Evolutionary conservation across 2,329 filamentous ascomycete species (phyloP).

Genomic region (Botrytis tulipae): DNA sequence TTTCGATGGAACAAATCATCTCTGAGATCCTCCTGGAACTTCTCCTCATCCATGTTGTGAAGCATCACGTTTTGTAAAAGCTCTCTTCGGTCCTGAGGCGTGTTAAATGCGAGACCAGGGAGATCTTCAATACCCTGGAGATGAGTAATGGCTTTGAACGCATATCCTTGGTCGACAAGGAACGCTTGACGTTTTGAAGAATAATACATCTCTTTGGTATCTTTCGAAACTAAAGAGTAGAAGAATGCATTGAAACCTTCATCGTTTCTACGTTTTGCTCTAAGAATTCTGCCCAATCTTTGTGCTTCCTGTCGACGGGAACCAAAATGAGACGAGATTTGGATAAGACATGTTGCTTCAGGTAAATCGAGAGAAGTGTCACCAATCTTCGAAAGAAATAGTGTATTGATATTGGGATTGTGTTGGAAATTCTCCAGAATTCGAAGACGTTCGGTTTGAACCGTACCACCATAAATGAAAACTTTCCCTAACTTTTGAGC

Average conservation of each 20-base stretch:
- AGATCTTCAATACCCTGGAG: slow-evolving; percentile 87
- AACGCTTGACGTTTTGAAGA: slow-evolving; percentile 96
- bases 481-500: slow-evolving; percentile 81
- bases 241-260: slow-evolving; percentile 99
- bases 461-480: slow-evolving; percentile 86
- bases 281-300: slow-evolving; percentile 84
- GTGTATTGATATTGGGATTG: slow-evolving; percentile 83
- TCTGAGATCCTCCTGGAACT: slow-evolving; percentile 26
- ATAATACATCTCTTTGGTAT: slow-evolving; percentile 97
- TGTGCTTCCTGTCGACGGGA: slow-evolving; percentile 96
- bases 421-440: slow-evolving; percentile 95
- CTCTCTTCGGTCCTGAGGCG: slow-evolving; percentile 76
- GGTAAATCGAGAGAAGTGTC: slow-evolving; percentile 97
- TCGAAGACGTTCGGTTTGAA: slow-evolving; percentile 76
- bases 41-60: slow-evolving; percentile 61
- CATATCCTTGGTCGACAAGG: slow-evolving; percentile 95
- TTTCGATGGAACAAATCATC: slow-evolving; percentile 63
- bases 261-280: slow-evolving; percentile 93
- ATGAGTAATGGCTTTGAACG: slow-evolving; percentile 98
- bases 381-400: slow-evolving; percentile 96
- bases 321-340: slow-evolving; percentile 96
- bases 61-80: slow-evolving; percentile 86
- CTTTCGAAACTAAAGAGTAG: slow-evolving; percentile 95
- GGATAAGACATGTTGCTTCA: slow-evolving; percentile 93
- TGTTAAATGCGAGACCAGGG: slow-evolving; percentile 74